Base-by-base conservation (phyloP, 2,329 filamentous ascomycete genomes). In the Neofusicoccum parvum region DNA sequence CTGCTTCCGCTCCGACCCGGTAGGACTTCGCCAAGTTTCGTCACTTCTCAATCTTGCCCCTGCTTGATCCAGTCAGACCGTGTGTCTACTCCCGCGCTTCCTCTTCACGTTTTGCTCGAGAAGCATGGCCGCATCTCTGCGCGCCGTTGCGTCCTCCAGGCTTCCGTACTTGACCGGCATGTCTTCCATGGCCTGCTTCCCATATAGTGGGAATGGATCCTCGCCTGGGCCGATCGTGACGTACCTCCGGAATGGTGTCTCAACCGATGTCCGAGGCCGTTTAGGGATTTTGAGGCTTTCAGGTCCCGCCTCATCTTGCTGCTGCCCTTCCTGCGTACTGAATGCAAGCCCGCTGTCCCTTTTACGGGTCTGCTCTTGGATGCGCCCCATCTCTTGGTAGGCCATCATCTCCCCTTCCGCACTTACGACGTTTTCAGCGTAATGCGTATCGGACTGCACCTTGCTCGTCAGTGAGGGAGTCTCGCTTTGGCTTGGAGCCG, bases 231-330 rank as follows among this genome's bases (percentile, higher is more conserved):
- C 45, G n/a, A 65, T 65, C 36, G 63, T 65, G 5, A 65, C 23
- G 45, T 50, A 65, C 50, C 63, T 49, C 9, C 63, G 63, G 37
- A 65, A 54, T 11, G 63, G 63, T 36, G 63, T 58, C 53, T 65
- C 63, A 12, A 41, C 43, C 32, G 63, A 65, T 36, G 34, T 5
- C 20, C 53, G 43, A 10, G 63, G 63, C 5, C 34, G 20, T 23
- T 56, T 53, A 4, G 32, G 36, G 6, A 65, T 41, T 20, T 65
- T 58, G 34, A 65, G 17, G 7, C 36, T 15, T 7, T 59, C 45
- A 41, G 3, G 32, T 10, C 20, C 56, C 7, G 17, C 3, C 2
- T 17, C 27, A 15, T 37, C 4, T 2, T 37, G 32, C 43, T 60
- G 56, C n/a, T 23, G 23, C n/a, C 12, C 41, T n/a, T 59, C 56